Evolutionary conservation across 202 grass and related monocot genomes (phyloP).

Genomic region (Brachypodium distachyon): DNA sequence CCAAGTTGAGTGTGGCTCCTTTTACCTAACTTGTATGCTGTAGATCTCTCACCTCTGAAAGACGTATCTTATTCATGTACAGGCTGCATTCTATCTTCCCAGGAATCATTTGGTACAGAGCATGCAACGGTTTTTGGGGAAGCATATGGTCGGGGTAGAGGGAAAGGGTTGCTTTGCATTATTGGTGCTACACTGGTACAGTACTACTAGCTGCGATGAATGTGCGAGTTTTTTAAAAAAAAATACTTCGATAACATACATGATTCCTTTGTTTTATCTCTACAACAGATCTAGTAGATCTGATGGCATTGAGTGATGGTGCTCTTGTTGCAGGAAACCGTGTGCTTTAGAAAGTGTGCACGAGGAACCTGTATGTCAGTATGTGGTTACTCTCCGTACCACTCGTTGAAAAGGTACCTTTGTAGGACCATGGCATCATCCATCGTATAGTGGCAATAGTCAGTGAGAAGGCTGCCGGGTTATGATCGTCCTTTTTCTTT

Average conservation of each 20-base stretch:
- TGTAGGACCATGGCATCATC: background rate
- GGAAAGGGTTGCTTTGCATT: background rate
- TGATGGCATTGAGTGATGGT: background rate
- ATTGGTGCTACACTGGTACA: background rate
- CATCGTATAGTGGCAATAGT: background rate
- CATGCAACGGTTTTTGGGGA: background rate
- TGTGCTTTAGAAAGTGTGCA: background rate
- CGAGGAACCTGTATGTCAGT: background rate
- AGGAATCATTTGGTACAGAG: background rate
- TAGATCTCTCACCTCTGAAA: constrained; percentile 15
- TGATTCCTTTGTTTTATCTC: background rate
- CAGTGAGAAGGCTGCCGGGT: background rate
- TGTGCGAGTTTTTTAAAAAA: background rate
- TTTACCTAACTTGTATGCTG: background rate
- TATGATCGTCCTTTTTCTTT: background rate
- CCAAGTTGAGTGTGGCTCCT: constrained; percentile 14
- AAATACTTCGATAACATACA: background rate
- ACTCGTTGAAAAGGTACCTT: background rate
- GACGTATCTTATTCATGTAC: background rate
- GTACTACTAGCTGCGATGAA: background rate
- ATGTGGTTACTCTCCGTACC: too few relatives aligned
- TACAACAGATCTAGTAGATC: background rate
- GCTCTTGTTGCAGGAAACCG: background rate
- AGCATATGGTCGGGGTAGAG: background rate
- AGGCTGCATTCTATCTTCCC: background rate